These are phyloP conservation scores for Trichoderma koningii DNA, from an alignment of 2,329 filamentous ascomycete genomes.

Conservation along the genomic window DNA sequence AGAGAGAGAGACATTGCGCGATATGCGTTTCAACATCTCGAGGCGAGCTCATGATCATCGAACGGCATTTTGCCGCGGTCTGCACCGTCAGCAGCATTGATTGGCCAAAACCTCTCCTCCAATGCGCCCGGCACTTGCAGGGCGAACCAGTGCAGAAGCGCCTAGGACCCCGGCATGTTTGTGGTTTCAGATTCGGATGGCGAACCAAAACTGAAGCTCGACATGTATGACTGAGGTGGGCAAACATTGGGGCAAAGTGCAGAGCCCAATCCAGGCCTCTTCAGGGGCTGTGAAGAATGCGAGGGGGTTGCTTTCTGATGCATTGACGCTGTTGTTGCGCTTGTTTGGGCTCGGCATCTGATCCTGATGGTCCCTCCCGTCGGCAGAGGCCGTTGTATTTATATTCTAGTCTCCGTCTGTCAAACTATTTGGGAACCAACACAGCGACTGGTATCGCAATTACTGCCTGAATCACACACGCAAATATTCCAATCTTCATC, in stretches of 20 bases:
- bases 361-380: neutral
- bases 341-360: neutral
- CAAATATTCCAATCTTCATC: neutral
- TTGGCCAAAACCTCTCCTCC: conserved; percentile 9
- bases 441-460: neutral
- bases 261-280: neutral
- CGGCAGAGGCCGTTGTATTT: neutral
- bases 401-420: neutral
- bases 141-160: conserved; percentile 18
- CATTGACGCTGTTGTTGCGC: neutral
- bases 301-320: neutral
- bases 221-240: conserved; percentile 17
- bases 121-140: neutral
- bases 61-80: neutral
- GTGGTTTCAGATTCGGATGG: conserved; percentile 22
- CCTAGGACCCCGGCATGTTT: conserved; percentile 22
- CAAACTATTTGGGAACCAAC: neutral
- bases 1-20: conserved; percentile 10
- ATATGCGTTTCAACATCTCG: neutral
- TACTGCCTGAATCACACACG: neutral
- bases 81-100: conserved; percentile 15
- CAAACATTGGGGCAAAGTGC: conserved; percentile 21
- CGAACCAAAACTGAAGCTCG: conserved; percentile 24
- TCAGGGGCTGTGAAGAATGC: conserved; percentile 12
- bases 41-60: conserved; percentile 16